phyloP scores from a whole-genome alignment of 2,329 filamentous ascomycete genomes.

The Cladosporium austrohemisphaericum region DNA sequence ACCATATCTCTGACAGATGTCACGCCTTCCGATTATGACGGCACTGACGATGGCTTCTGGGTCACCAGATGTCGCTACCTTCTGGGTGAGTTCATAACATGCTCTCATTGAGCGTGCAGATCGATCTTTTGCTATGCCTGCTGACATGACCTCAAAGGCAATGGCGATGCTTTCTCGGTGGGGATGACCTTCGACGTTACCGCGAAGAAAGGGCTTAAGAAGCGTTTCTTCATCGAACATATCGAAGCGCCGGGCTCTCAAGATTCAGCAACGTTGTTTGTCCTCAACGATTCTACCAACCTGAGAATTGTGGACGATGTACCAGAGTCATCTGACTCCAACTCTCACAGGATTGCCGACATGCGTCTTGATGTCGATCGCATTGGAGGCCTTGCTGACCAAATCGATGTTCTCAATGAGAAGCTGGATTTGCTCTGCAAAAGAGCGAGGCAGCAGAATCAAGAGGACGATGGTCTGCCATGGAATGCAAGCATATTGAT shows the following conservation, averaged over 20 bases:
- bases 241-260: slow-evolving; percentile 43
- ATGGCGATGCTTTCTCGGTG: slow-evolving; percentile 65
- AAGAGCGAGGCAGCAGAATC: slow-evolving; percentile 5
- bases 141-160: slow-evolving; percentile 38
- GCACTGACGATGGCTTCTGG: slow-evolving; percentile 33
- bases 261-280: slow-evolving; percentile 23
- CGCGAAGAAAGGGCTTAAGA: slow-evolving; percentile 52
- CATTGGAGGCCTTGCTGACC: slow-evolving; percentile 65
- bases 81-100: not conserved
- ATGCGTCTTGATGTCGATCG: slow-evolving; percentile 37
- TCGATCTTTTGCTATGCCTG: slow-evolving; percentile 24
- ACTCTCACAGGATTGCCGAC: slow-evolving; percentile 3
- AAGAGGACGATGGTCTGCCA: not conserved
- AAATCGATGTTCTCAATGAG: slow-evolving; percentile 63
- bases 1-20: slow-evolving; percentile 60
- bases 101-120: too few relatives aligned
- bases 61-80: slow-evolving; percentile 23
- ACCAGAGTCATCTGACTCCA: slow-evolving; percentile 13
- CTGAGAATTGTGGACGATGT: slow-evolving; percentile 16
- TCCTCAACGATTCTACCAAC: slow-evolving; percentile 21
- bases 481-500: slow-evolving; percentile 59
- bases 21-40: slow-evolving; percentile 35
- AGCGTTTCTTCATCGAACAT: slow-evolving; percentile 58
- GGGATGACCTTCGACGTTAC: slow-evolving; percentile 68
- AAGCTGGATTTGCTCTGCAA: slow-evolving; percentile 48